Evolutionary conservation across 805 yeast species (phyloP).

Genomic region (Ogataea sp.): DNA sequence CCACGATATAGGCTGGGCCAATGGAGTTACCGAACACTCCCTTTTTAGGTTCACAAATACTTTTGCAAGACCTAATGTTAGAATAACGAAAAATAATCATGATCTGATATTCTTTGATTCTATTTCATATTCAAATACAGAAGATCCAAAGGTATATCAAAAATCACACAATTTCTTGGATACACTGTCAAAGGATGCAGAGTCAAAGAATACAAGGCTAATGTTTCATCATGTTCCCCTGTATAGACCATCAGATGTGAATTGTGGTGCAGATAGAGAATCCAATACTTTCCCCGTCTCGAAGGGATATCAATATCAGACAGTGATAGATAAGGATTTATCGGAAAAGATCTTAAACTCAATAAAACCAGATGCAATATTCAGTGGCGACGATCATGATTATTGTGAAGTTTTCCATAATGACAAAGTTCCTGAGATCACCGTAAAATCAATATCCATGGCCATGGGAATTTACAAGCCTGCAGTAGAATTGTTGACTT

Average conservation of each 20-base stretch:
- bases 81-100: constrained; percentile 58
- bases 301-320: constrained; percentile 82
- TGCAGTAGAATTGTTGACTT: constrained; percentile 28
- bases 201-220: constrained; percentile 52
- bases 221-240: constrained; percentile 84
- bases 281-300: constrained; percentile 58
- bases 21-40: constrained; percentile 49
- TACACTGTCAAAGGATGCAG: constrained; percentile 17
- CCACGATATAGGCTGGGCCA: constrained; percentile 93
- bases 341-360: constrained; percentile 48
- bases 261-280: constrained; percentile 80
- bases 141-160: constrained; percentile 32
- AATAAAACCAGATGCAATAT: constrained; percentile 60
- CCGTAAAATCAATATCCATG: constrained; percentile 81
- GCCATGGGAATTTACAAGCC: constrained; percentile 59
- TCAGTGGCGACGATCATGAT: constrained; percentile 96
- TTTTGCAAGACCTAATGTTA: constrained; percentile 63
- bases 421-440: neutral
- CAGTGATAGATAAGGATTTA: constrained; percentile 57
- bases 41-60: constrained; percentile 53
- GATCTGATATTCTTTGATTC: constrained; percentile 72
- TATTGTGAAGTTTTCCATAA: constrained; percentile 72
- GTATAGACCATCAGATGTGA: constrained; percentile 49
- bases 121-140: constrained; percentile 60
- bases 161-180: constrained; percentile 48